These are phyloP conservation scores for Thyridium curvatum DNA, from an alignment of 2,329 filamentous ascomycete genomes.

Conservation along the genomic window DNA sequence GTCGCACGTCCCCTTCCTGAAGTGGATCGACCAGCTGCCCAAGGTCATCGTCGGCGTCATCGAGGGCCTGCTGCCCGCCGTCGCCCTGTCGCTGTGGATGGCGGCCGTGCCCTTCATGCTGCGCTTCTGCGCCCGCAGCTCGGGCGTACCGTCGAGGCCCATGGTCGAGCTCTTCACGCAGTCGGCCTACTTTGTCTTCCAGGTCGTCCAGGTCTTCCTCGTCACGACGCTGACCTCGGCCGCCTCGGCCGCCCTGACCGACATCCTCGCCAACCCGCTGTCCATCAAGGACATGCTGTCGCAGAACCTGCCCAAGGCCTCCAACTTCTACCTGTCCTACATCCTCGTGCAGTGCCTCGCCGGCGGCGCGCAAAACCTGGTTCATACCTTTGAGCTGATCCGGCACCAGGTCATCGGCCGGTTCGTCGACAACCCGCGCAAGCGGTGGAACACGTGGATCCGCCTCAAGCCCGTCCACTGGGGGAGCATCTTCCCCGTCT, in stretches of 20 bases:
- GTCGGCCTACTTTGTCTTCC: constrained; percentile 74
- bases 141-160: constrained; percentile 65
- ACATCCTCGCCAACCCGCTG: constrained; percentile 54
- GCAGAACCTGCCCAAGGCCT: constrained; percentile 59
- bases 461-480: constrained; percentile 63
- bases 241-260: constrained; percentile 53
- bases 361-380: constrained; percentile 64
- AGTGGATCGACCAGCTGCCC: constrained; percentile 70
- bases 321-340: constrained; percentile 78
- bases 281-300: constrained; percentile 52
- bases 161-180: constrained; percentile 72
- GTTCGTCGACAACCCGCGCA: constrained; percentile 73
- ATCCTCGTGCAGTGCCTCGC: constrained; percentile 81
- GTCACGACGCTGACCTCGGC: constrained; percentile 73
- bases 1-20: constrained; percentile 59
- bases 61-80: constrained; percentile 73
- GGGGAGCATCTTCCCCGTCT: constrained; percentile 70
- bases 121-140: constrained; percentile 58
- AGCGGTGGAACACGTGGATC: constrained; percentile 70
- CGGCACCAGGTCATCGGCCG: constrained; percentile 52
- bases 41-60: constrained; percentile 65
- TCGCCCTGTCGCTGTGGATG: constrained; percentile 77
- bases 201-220: constrained; percentile 79
- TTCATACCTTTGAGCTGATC: constrained; percentile 60
- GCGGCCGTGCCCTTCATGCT: constrained; percentile 73